These are phyloP conservation scores for Pinguiococcus pyrenoidosus DNA, from an alignment of 108 stramenopile species.

Conservation along the genomic window DNA sequence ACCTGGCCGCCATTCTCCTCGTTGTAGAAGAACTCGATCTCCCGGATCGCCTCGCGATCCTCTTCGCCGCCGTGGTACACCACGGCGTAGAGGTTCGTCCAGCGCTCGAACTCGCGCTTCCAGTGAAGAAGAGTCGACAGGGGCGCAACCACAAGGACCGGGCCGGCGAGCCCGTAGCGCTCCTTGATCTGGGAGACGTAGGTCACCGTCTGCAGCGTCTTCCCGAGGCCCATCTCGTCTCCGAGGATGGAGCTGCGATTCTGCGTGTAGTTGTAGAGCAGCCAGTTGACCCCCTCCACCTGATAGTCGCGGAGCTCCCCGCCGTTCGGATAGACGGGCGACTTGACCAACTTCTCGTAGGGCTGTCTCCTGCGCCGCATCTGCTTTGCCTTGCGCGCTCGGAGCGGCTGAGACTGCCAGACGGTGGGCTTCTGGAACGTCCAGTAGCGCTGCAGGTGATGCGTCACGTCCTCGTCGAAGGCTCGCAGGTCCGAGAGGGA, in stretches of 20 bases:
- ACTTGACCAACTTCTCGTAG: neutral
- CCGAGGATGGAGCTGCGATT: conserved; percentile 80
- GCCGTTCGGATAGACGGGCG: conserved; percentile 5
- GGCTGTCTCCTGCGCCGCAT: neutral
- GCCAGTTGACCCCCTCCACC: conserved; percentile 90
- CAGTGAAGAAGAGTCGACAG: conserved; percentile 75
- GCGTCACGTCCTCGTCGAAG: no score
- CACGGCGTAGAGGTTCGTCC: conserved; percentile 85
- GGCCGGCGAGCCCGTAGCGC: conserved; percentile 44
- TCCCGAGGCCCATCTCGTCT: conserved; percentile 70
- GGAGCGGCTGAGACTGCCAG: no score
- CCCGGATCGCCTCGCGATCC: conserved; percentile 57
- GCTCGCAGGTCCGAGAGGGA: conserved; percentile 6
- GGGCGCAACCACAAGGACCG: conserved; percentile 77
- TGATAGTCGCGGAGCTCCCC: conserved; percentile 80
- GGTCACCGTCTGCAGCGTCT: conserved; percentile 73
- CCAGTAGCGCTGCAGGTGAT: no score
- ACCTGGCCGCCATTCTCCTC: conserved; percentile 55
- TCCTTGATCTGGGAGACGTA: conserved; percentile 51
- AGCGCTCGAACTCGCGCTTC: conserved; percentile 69
- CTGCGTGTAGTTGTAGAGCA: conserved; percentile 84
- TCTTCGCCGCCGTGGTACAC: conserved; percentile 76
- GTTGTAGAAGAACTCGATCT: conserved; percentile 61
- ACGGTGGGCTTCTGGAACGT: no score
- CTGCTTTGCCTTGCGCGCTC: neutral